Percentiles rank a stretch among this genome's conserved stretches.
These are phyloP conservation scores for Borealophlyctis nickersoniae DNA, from an alignment of 192 early-diverging fungal genomes.

Conservation along the genomic window DNA sequence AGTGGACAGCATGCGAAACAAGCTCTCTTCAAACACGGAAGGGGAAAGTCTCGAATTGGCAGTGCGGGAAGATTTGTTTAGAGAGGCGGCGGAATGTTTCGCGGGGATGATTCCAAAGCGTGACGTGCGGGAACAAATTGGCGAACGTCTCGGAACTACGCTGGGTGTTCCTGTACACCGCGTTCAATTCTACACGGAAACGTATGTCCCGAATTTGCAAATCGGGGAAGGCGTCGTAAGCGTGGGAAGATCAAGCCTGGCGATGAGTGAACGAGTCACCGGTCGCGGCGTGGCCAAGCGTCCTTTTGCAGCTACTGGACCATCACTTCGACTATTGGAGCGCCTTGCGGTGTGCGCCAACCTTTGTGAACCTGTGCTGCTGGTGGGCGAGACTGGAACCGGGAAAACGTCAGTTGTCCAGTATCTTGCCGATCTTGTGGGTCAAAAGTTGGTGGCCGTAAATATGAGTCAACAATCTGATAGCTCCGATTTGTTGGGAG, in stretches of 20 bases:
- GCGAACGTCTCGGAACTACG: slow-evolving; percentile 62
- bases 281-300: neutral
- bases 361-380: slow-evolving; percentile 78
- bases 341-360: slow-evolving; percentile 76
- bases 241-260: slow-evolving; percentile 47
- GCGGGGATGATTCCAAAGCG: slow-evolving; percentile 74
- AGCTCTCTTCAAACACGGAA: slow-evolving; percentile 1
- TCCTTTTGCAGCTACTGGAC: slow-evolving; percentile 86
- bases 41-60: slow-evolving; percentile 24
- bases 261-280: slow-evolving; percentile 44
- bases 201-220: slow-evolving; percentile 63
- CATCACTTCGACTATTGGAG: slow-evolving; percentile 78
- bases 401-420: slow-evolving; percentile 98
- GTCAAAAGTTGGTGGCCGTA: slow-evolving; percentile 77
- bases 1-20: slow-evolving; percentile 43
- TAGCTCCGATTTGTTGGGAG: slow-evolving; percentile 89
- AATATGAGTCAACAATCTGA: slow-evolving; percentile 97
- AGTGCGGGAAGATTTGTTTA: slow-evolving; percentile 67
- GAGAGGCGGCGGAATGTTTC: slow-evolving; percentile 87
- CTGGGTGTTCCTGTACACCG: slow-evolving; percentile 67
- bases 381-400: slow-evolving; percentile 96
- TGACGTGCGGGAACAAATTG: slow-evolving; percentile 56
- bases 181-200: slow-evolving; percentile 66
- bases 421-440: slow-evolving; percentile 75
- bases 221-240: slow-evolving; percentile 25